A percentile compares a stretch with the other conserved stretches of the same genome.
These are phyloP conservation scores for Colletotrichum horii DNA, from an alignment of 2,329 filamentous ascomycete genomes.

Conservation along the genomic window DNA sequence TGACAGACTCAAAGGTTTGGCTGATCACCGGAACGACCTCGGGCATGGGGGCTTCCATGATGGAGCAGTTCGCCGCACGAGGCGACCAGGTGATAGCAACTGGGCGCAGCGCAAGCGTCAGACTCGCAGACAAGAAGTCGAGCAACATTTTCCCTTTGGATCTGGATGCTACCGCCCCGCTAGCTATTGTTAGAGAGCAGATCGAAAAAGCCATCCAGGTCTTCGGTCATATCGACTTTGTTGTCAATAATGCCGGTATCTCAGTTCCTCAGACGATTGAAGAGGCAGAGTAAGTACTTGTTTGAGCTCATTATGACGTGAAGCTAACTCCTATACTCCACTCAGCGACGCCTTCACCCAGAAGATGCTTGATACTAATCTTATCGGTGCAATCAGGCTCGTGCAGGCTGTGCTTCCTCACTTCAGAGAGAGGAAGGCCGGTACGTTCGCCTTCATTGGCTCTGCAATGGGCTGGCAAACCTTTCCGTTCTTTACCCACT, in stretches of 20 bases:
- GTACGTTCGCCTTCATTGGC: conserved; percentile 33
- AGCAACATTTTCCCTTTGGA: conserved; percentile 41
- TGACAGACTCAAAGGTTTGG: conserved; percentile 34
- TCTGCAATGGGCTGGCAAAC: conserved; percentile 20
- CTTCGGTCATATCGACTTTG: conserved; percentile 44
- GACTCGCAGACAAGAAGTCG: conserved; percentile 43
- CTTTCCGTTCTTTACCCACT: conserved; percentile 28
- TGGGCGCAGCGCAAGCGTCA: conserved; percentile 49
- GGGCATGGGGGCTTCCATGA: conserved; percentile 31
- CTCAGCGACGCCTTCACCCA: conserved; percentile 29
- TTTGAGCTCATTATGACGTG: background rate
- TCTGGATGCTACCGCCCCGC: conserved; percentile 32
- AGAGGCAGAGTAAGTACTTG: conserved; percentile 32
- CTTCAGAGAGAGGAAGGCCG: conserved; percentile 28
- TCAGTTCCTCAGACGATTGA: conserved; percentile 28
- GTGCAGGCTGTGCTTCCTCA: conserved; percentile 31
- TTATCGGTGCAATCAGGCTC: conserved; percentile 29
- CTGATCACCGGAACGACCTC: conserved; percentile 38
- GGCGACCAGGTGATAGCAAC: conserved; percentile 51
- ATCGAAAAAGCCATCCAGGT: conserved; percentile 42
- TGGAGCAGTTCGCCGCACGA: conserved; percentile 44
- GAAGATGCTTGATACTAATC: conserved; percentile 31
- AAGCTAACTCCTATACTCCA: background rate
- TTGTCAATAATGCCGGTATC: conserved; percentile 27
- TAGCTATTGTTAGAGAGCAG: conserved; percentile 39